Evolutionary conservation across 352 stramenopile genomes (phyloP).

Genomic region (Globisporangium lucens): DNA sequence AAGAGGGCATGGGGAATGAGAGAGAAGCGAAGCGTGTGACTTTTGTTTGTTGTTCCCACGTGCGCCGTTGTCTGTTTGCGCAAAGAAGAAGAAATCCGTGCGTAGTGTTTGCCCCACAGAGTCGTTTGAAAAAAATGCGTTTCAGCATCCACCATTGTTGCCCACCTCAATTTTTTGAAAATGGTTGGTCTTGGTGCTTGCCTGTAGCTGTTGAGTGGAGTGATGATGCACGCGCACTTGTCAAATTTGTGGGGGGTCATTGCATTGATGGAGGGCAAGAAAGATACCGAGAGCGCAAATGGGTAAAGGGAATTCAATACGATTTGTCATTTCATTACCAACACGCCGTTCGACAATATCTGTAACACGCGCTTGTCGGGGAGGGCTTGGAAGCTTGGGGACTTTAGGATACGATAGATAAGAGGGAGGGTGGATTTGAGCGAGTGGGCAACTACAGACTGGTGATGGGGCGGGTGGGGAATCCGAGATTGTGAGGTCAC

Average conservation of each 20-base stretch:
- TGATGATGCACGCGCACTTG: too few relatives aligned
- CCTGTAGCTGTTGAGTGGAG: neutral
- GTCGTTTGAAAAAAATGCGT: neutral
- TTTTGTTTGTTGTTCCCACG: neutral
- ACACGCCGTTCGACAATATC: neutral
- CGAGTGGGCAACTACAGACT: neutral
- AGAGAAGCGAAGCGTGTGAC: neutral
- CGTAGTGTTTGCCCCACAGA: neutral
- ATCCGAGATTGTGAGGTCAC: neutral
- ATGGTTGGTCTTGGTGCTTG: neutral
- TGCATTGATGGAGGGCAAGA: neutral
- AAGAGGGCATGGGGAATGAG: neutral
- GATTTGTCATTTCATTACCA: neutral
- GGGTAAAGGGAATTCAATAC: neutral
- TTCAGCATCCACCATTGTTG: neutral
- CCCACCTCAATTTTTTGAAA: neutral
- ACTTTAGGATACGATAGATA: neutral
- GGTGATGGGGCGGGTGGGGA: neutral
- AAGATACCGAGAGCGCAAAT: neutral
- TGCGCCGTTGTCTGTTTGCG: conserved; percentile 7
- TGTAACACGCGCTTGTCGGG: neutral
- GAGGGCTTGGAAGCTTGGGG: neutral
- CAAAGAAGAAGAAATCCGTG: neutral
- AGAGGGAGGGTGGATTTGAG: neutral
- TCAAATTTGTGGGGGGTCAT: too few relatives aligned